These are phyloP conservation scores for Dendrobium chrysotoxum DNA, from an alignment of 106 monocot species.

Conservation along the genomic window DNA sequence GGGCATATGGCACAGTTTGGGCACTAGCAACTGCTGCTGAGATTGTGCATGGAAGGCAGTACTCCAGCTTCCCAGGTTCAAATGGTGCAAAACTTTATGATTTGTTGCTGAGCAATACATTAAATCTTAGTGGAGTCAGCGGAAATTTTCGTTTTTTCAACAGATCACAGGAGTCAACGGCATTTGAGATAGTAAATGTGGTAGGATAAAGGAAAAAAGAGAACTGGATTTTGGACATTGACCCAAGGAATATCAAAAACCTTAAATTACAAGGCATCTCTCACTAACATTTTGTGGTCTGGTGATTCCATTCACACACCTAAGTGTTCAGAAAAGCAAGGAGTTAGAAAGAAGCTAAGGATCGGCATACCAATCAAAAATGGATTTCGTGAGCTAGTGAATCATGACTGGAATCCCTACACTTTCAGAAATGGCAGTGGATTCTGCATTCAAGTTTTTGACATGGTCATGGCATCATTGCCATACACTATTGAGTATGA, in stretches of 20 bases:
- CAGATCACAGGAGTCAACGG: slow-evolving; percentile 34
- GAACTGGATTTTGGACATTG: slow-evolving; percentile 61
- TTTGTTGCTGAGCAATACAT: slow-evolving; percentile 19
- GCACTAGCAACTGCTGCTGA: slow-evolving; percentile 53
- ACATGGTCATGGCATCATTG: slow-evolving; percentile 19
- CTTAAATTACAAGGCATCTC: slow-evolving; percentile 11
- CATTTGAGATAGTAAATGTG: slow-evolving; percentile 56
- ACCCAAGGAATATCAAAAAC: not conserved
- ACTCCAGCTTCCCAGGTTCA: not conserved
- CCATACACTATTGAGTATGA: slow-evolving; percentile 29
- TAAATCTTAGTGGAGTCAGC: slow-evolving; percentile 30
- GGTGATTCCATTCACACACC: slow-evolving; percentile 25
- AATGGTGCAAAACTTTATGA: slow-evolving; percentile 22
- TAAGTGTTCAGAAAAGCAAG: slow-evolving; percentile 58
- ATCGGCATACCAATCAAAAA: slow-evolving; percentile 23
- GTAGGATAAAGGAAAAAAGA: slow-evolving; percentile 7
- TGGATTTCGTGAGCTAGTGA: slow-evolving; percentile 18
- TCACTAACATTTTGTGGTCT: too few relatives aligned
- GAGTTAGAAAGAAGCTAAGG: slow-evolving; percentile 19
- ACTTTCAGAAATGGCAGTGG: slow-evolving; percentile 23
- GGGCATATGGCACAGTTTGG: slow-evolving; percentile 63
- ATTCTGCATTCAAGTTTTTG: slow-evolving; percentile 39
- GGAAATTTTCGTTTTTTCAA: slow-evolving; percentile 50
- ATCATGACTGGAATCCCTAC: not conserved
- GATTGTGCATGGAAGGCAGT: slow-evolving; percentile 1